Evolutionary conservation across 305 asterid species (phyloP).

Genomic region (Galium porrigens): DNA sequence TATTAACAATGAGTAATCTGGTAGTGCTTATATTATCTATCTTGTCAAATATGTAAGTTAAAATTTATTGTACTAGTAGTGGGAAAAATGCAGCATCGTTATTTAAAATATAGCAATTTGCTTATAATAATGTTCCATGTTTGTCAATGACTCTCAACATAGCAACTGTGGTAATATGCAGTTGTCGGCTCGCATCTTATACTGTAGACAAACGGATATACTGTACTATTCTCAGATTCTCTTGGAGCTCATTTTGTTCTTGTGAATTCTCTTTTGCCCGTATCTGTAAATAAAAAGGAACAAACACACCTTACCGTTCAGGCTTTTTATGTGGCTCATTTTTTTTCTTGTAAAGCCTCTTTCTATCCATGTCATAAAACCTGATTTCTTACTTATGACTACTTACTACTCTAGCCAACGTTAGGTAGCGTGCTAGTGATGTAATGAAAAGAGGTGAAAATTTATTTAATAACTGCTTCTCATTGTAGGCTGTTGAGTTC

Average conservation of each 20-base stretch:
- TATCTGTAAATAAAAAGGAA: too few relatives aligned
- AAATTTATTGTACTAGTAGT: neutral
- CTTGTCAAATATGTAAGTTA: neutral
- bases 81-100: neutral
- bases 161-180: neutral
- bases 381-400: neutral
- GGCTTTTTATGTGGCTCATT: neutral
- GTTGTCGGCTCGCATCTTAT: neutral
- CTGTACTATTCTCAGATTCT: neutral
- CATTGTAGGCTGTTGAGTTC: slow-evolving; percentile 74
- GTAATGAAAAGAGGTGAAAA: neutral
- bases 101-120: neutral
- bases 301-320: too few relatives aligned
- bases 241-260: neutral
- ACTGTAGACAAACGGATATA: neutral
- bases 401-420: neutral
- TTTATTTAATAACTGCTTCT: slow-evolving; percentile 4
- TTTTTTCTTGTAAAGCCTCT: neutral
- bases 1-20: neutral
- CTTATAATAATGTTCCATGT: neutral
- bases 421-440: neutral
- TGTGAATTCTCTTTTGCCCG: neutral
- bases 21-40: neutral
- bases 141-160: neutral
- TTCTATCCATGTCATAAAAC: neutral